A percentile compares a stretch with the other conserved stretches of the same genome.
These are phyloP conservation scores for Amylostereum chailletii DNA, from an alignment of 1,284 basidiomycete genomes.

Conservation along the genomic window DNA sequence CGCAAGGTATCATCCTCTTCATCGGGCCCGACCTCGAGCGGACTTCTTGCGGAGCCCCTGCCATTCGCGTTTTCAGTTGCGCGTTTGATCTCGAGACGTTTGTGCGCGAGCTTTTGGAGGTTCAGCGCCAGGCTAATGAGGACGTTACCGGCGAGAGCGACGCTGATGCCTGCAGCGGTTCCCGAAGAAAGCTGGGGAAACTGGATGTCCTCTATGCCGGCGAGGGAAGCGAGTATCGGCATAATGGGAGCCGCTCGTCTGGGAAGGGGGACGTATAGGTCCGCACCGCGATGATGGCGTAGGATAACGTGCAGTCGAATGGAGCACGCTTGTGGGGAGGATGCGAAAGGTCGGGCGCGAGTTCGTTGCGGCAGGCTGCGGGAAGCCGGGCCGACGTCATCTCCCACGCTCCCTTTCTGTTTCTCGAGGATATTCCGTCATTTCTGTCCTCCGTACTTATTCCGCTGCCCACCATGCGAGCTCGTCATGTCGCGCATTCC, in stretches of 20 bases:
- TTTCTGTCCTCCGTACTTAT: no score
- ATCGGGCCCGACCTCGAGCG: neutral
- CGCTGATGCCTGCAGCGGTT: constrained; percentile 73
- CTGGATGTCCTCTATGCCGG: constrained; percentile 23
- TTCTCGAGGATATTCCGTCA: no score
- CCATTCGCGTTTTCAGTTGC: constrained; percentile 4
- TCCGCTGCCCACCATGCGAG: constrained; percentile 47
- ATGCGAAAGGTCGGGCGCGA: no score
- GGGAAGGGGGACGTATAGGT: constrained; percentile 5
- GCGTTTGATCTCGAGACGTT: constrained; percentile 46
- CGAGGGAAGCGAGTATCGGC: neutral
- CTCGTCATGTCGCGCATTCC: constrained; percentile 69
- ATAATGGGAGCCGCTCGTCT: neutral
- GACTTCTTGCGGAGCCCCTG: constrained; percentile 1
- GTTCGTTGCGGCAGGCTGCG: no score
- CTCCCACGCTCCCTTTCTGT: no score
- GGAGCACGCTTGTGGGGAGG: no score
- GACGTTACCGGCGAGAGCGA: constrained; percentile 81
- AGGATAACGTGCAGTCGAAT: no score
- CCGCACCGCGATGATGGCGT: neutral
- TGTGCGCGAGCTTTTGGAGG: constrained; percentile 87
- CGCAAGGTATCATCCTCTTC: neutral
- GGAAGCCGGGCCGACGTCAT: no score
- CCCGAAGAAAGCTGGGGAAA: constrained; percentile 50
- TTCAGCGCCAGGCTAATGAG: constrained; percentile 88